Conservation (phyloP, 805 yeast species). For the Jamesozyma spencerorum region DNA sequence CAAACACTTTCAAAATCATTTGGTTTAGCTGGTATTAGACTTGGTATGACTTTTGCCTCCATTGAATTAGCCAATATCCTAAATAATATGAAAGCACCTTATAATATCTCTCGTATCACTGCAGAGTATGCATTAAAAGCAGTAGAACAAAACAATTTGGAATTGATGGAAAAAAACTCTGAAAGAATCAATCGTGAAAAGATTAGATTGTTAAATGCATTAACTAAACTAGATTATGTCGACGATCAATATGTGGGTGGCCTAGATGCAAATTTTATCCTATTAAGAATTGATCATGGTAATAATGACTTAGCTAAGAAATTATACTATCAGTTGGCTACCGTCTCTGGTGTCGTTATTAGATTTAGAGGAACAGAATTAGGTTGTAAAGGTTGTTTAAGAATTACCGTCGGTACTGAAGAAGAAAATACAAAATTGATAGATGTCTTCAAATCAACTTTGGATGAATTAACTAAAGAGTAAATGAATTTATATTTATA, state of each 20-base stretch:
- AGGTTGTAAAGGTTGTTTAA: constrained; percentile 79
- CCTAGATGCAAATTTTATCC: constrained; percentile 73
- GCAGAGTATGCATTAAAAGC: constrained; percentile 71
- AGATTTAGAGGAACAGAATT: constrained; percentile 86
- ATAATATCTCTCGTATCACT: constrained; percentile 79
- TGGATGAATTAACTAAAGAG: constrained; percentile 9
- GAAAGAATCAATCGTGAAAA: constrained; percentile 47
- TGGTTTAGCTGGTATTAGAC: constrained; percentile 89
- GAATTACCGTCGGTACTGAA: constrained; percentile 79
- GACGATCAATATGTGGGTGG: constrained; percentile 71
- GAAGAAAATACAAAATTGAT: constrained; percentile 60
- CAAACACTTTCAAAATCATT: constrained; percentile 93
- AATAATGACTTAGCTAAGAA: constrained; percentile 64
- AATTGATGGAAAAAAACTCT: constrained; percentile 49
- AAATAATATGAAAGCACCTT: constrained; percentile 92
- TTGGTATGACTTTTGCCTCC: constrained; percentile 71
- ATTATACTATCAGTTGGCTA: constrained; percentile 65
- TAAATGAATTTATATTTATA: too few species aligned
- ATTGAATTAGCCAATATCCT: constrained; percentile 53
- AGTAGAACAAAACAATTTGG: constrained; percentile 47
- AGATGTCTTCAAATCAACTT: constrained; percentile 35
- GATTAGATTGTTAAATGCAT: constrained; percentile 38
- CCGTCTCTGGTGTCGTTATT: constrained; percentile 66
- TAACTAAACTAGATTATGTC: constrained; percentile 51
- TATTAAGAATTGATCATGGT: constrained; percentile 66